Conservation (phyloP, 2,329 filamentous ascomycete species). For the Diplodia corticola region DNA sequence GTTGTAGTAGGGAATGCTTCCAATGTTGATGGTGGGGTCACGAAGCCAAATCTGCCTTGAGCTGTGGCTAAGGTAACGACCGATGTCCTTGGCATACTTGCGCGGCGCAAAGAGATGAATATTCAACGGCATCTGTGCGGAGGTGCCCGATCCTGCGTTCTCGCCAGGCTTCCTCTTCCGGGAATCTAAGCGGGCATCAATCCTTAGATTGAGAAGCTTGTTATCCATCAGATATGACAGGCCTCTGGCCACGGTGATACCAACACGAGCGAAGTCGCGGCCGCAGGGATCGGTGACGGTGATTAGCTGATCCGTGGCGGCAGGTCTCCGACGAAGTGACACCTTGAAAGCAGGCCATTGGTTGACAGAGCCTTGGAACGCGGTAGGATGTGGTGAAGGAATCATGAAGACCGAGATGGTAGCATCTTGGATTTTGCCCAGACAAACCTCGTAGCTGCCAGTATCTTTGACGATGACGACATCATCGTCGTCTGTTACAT, state of each 20-base stretch:
- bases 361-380: constrained; percentile 58
- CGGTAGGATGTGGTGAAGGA: constrained; percentile 67
- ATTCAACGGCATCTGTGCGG: constrained; percentile 20
- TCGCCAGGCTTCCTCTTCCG: constrained; percentile 67
- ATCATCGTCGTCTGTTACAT: constrained; percentile 52
- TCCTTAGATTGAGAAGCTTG: constrained; percentile 63
- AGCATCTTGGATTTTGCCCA: constrained; percentile 71
- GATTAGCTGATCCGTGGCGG: constrained; percentile 60
- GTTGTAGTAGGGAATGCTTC: constrained; percentile 60
- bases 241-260: constrained; percentile 64
- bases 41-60: constrained; percentile 62
- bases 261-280: constrained; percentile 73
- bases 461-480: constrained; percentile 59
- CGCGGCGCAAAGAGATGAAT: constrained; percentile 78
- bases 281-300: constrained; percentile 72
- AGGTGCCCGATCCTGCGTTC: constrained; percentile 30
- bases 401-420: constrained; percentile 67
- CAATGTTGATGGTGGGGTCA: constrained; percentile 61
- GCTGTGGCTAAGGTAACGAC: constrained; percentile 64
- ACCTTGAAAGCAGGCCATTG: constrained; percentile 77
- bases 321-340: constrained; percentile 60
- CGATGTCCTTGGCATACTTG: constrained; percentile 65
- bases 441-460: constrained; percentile 73
- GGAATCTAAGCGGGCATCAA: constrained; percentile 69
- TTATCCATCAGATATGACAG: constrained; percentile 72